phyloP scores from a whole-genome alignment of 2,329 filamentous ascomycete genomes.

The Aspergillus sp. region DNA sequence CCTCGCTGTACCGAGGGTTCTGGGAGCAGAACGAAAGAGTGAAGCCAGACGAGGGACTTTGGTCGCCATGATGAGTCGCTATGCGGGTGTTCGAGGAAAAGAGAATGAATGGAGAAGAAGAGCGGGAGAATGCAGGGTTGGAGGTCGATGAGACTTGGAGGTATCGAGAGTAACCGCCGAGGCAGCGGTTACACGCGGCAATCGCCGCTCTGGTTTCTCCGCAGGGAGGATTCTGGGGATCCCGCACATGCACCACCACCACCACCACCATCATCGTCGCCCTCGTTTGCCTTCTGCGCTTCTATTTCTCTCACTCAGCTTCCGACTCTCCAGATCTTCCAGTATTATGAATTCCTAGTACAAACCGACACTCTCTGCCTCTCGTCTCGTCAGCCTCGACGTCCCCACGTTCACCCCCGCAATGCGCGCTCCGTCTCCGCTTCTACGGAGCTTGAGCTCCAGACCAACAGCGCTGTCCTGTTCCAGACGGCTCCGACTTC shows the following conservation, averaged over 20 bases:
- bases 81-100: background rate
- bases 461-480: slow-evolving; percentile 19
- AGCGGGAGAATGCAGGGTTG: slow-evolving; percentile 4
- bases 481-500: slow-evolving; percentile 19
- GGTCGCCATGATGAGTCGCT: slow-evolving; percentile 26
- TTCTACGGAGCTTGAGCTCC: slow-evolving; percentile 37
- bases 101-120: background rate
- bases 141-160: background rate
- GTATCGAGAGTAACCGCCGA: slow-evolving; percentile 9
- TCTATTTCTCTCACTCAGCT: background rate
- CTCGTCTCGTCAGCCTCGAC: background rate
- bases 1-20: slow-evolving; percentile 24
- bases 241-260: background rate
- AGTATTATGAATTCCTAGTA: background rate
- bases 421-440: slow-evolving; percentile 38
- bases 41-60: slow-evolving; percentile 27
- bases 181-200: slow-evolving; percentile 46
- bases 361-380: too few relatives aligned
- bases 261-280: slow-evolving; percentile 5
- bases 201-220: slow-evolving; percentile 35
- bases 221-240: slow-evolving; percentile 15
- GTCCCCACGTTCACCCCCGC: slow-evolving; percentile 19
- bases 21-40: slow-evolving; percentile 31
- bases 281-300: slow-evolving; percentile 5
- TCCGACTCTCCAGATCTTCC: background rate